Evolutionary conservation across 257 asterid species (phyloP).

Genomic region (Solanum clarkiae): DNA sequence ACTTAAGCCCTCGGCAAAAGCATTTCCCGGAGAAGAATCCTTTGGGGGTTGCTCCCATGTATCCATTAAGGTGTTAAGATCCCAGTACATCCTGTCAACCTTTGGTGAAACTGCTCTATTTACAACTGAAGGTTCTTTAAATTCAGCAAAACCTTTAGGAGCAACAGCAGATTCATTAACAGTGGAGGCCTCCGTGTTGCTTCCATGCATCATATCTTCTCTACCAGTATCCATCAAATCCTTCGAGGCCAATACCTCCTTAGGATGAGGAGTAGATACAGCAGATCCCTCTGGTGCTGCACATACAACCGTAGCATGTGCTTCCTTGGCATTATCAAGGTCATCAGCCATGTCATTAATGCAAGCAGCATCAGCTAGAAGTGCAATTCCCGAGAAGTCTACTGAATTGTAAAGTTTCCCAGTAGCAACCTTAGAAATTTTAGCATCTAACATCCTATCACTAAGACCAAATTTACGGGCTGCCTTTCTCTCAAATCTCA

Average conservation of each 20-base stretch:
- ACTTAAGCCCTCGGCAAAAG: slow-evolving; percentile 2
- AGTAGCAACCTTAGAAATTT: slow-evolving; percentile 8
- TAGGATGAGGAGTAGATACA: slow-evolving; percentile 7
- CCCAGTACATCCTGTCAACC: slow-evolving; percentile 65
- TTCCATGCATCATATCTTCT: slow-evolving; percentile 8
- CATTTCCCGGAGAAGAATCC: slow-evolving; percentile 13
- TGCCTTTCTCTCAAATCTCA: slow-evolving; percentile 12
- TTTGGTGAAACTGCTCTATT: slow-evolving; percentile 21
- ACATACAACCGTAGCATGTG: slow-evolving; percentile 15
- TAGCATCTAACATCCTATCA: slow-evolving; percentile 3
- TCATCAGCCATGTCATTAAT: slow-evolving; percentile 29
- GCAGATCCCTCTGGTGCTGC: slow-evolving; percentile 16
- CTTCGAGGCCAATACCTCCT: slow-evolving; percentile 1
- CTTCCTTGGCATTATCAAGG: slow-evolving; percentile 19
- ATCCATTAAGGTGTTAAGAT: slow-evolving; percentile 65
- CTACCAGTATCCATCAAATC: slow-evolving; percentile 10
- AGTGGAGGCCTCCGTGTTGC: slow-evolving; percentile 7
- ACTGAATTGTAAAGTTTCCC: slow-evolving; percentile 17
- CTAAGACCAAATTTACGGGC: slow-evolving; percentile 7
- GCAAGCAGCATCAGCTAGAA: slow-evolving; percentile 80
- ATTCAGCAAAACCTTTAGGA: slow-evolving; percentile 11
- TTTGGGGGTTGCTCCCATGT: slow-evolving; percentile 63
- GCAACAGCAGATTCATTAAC: slow-evolving; percentile 10
- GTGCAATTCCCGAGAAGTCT: slow-evolving; percentile 76
- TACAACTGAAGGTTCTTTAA: slow-evolving; percentile 10